Percentiles rank a stretch among this genome's conserved stretches.
Conservation (phyloP, 2,329 filamentous ascomycete species). For the Byssochlamys sp. region DNA sequence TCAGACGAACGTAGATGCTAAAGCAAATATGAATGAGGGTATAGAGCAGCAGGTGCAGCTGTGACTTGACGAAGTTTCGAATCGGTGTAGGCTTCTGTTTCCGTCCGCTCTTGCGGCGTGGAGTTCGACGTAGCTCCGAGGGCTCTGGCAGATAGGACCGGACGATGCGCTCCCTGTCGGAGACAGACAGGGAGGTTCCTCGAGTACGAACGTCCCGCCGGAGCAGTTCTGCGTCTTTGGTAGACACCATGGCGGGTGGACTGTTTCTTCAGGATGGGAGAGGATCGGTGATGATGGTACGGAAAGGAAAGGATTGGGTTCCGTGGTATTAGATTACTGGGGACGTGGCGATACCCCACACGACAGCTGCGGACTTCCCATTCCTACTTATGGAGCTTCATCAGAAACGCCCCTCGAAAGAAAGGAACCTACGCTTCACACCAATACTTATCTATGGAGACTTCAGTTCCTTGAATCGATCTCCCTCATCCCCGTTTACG, state of each 20-base stretch:
- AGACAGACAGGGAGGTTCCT: slow-evolving; percentile 31
- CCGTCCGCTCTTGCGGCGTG: slow-evolving; percentile 12
- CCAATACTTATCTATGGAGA: not conserved
- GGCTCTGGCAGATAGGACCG: slow-evolving; percentile 46
- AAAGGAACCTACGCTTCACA: not conserved
- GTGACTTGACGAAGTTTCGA: slow-evolving; percentile 35
- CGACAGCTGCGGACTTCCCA: not conserved
- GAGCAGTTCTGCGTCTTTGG: slow-evolving; percentile 25
- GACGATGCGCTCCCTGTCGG: slow-evolving; percentile 44
- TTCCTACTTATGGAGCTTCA: not conserved
- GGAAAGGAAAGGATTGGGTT: not conserved
- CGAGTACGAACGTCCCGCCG: slow-evolving; percentile 31
- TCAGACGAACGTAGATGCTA: slow-evolving; percentile 74
- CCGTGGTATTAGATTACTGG: not conserved
- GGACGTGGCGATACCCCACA: not conserved
- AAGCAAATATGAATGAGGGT: slow-evolving; percentile 61
- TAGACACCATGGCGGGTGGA: slow-evolving; percentile 20
- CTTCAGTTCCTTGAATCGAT: not conserved
- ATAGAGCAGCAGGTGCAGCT: slow-evolving; percentile 36
- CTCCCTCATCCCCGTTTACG: not conserved
- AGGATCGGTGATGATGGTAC: not conserved
- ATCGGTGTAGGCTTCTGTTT: slow-evolving; percentile 27
- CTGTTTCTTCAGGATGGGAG: not conserved
- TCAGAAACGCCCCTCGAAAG: not conserved
- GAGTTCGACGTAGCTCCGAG: slow-evolving; percentile 15